Evolutionary conservation across 148 eudicot genomes (phyloP), one percentile per base, ranked within the genome.

Genomic region (Rhododendron vialii): DNA sequence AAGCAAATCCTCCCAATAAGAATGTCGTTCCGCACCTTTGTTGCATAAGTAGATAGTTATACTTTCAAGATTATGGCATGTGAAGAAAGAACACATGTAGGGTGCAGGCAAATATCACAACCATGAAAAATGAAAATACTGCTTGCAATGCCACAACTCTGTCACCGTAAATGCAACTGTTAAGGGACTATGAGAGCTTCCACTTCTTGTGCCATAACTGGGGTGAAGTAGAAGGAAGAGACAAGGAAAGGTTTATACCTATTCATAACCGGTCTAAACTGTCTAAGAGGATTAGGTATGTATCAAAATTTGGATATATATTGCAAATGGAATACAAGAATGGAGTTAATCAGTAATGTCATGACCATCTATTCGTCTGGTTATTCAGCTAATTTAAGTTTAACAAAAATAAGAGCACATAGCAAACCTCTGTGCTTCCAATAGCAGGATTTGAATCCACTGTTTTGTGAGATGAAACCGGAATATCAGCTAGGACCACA

Each of bases 401-500:
- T 7, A 45, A 33, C 65, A 41, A 57, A 57, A 43, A 80, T 11
- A 26, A 80, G 65, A 83, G 79, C 81, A 73, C 69, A 87, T 30
- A 45, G 73, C 87, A 71, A 76, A 95, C 99, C 98, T 96, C 98
- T 89, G 84, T 89, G 84, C 82, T 90, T 67, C 87, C 89, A 28
- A 74, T 50, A 75, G 90, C 51, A 43, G 88, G 63, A 87, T 85
- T 86, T 30, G 89, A 61, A 79, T 88, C 82, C 28, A 83, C 83
- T 69, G 79, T 28, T 88, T 84, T 87, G 36, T 88, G 84, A 15
- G 93, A 90, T 75, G 94, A 92, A 84, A 89, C 83, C 38, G 91
- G 83, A 90, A 95, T 85, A 84, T 94, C 94, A 35, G 99, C 99
- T 85, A 96, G 89, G 75, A 96, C 93, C 89, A 93, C 94, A 59